Base-by-base conservation (phyloP, 495 filamentous ascomycete species). In the Stereocaulon alpinum region DNA sequence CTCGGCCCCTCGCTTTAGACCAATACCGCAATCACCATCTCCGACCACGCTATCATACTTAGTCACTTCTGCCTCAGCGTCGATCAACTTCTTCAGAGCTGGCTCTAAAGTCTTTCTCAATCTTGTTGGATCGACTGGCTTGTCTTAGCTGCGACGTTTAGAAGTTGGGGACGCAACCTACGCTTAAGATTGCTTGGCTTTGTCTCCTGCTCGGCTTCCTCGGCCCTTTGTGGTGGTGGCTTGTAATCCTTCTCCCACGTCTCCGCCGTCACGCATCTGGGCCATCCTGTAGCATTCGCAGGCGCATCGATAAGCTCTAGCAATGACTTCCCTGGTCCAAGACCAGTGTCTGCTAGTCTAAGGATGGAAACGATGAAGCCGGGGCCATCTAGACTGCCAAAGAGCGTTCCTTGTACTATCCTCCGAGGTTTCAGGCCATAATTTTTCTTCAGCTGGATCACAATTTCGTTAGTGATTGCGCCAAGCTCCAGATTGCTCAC, bases 11-110 rank as follows among this genome's bases (percentile, higher is more conserved):
- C 91, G 82, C 74, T 89, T 89, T 42, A 98, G 75, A 0, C 90
- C 90, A 32, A 90, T 85, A 1, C 93, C 93, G 70, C 93, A 98
- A 73, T 98, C 93, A 44, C 93, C 93, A 69, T 98, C 93, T 51
- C 93, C 93, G 52, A 96, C 90, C 29, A 95, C 81, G 1, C 89
- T 94, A 68, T 98, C 93, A 69, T 84, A 96, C 56, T 78, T 83
- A 9, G 94, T 96, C 30, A 97, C 80, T 57, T 91, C 83, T 4
- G 87, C 82, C 67, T 98, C 93, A 1, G 82, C 87, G 0, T 74
- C 77, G 60, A 96, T 86, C 47, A 97, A 69, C 45, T 76, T 75
- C 53, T 87, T 72, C 15, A 96, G 76, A 3, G 80, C 92, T n/a
- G 77, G 69, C n/a, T 72, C 72, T 7, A 97, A 73, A 11, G 78